Percentiles rank a stretch among this genome's conserved stretches.
These are phyloP conservation scores for Globisporangium solare DNA, from an alignment of 352 stramenopile genomes.

Conservation along the genomic window DNA sequence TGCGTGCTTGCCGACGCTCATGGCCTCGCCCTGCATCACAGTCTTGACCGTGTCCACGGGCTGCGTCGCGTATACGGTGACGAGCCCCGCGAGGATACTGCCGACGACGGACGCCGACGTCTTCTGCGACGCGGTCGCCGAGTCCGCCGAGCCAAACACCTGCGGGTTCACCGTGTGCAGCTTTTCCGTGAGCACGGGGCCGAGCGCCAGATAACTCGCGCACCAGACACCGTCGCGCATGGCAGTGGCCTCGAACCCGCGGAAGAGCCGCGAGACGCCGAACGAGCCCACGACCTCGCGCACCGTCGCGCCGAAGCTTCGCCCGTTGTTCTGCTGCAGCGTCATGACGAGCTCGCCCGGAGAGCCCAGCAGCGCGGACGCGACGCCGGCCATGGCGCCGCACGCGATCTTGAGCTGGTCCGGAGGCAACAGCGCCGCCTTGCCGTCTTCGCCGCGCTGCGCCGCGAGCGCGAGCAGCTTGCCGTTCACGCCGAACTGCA, in stretches of 20 bases:
- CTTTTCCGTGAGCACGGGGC: constrained; percentile 58
- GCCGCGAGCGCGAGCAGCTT: constrained; percentile 37
- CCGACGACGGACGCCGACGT: constrained; percentile 54
- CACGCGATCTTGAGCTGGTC: constrained; percentile 56
- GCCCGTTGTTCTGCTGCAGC: constrained; percentile 79
- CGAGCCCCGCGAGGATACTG: constrained; percentile 64
- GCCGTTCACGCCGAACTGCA: constrained; percentile 80
- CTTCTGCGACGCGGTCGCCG: constrained; percentile 55
- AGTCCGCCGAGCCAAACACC: constrained; percentile 48
- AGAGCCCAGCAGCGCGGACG: constrained; percentile 59
- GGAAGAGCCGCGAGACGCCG: constrained; percentile 47
- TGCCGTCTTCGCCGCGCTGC: constrained; percentile 1
- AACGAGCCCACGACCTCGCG: constrained; percentile 43
- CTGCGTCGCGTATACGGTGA: constrained; percentile 74
- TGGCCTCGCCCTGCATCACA: constrained; percentile 77
- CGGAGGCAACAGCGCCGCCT: constrained; percentile 14
- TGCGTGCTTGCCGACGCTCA: constrained; percentile 31
- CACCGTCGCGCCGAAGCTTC: constrained; percentile 58
- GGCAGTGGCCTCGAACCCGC: constrained; percentile 54
- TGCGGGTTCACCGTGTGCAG: constrained; percentile 47
- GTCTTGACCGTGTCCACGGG: constrained; percentile 84
- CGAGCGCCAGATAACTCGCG: constrained; percentile 72
- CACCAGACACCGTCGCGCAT: constrained; percentile 72
- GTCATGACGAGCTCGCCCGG: constrained; percentile 84
- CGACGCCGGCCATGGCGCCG: constrained; percentile 55